phyloP scores from a whole-genome alignment of 805 yeast species.

The Nakazawaea ambrosiae region DNA sequence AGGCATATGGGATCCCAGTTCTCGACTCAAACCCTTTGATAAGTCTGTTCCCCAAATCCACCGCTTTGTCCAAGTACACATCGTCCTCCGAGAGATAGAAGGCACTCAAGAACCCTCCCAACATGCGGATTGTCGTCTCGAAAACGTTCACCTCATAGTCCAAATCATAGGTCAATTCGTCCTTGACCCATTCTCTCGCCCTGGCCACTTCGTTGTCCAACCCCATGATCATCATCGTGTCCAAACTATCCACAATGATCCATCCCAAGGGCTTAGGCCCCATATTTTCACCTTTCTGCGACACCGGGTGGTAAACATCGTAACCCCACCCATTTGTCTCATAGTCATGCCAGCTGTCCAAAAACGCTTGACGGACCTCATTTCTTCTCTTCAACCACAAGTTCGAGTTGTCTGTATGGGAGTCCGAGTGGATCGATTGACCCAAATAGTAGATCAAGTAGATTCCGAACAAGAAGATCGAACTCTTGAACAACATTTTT shows the following conservation, averaged over 20 bases:
- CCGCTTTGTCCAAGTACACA: conserved; percentile 69
- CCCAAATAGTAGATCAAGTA: conserved; percentile 23
- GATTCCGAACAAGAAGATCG: conserved; percentile 33
- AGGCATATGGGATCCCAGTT: conserved; percentile 72
- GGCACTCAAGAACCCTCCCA: conserved; percentile 89
- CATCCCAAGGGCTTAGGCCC: conserved; percentile 82
- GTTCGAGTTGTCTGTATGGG: conserved; percentile 12
- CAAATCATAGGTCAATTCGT: conserved; percentile 62
- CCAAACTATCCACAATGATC: conserved; percentile 86
- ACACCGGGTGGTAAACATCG: conserved; percentile 70
- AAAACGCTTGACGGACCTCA: conserved; percentile 60
- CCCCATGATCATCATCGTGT: conserved; percentile 75
- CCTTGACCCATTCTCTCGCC: conserved; percentile 69
- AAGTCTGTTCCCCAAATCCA: conserved; percentile 67
- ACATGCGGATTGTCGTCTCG: conserved; percentile 92
- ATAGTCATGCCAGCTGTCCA: conserved; percentile 74
- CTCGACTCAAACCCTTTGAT: conserved; percentile 59
- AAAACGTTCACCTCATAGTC: conserved; percentile 76
- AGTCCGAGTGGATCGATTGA: conserved; percentile 6
- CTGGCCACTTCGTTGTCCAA: conserved; percentile 51
- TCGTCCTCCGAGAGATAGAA: conserved; percentile 64
- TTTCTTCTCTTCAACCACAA: conserved; percentile 44
- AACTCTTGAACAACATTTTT: conserved; percentile 35
- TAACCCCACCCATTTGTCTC: conserved; percentile 75
- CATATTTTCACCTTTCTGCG: conserved; percentile 61